Evolutionary conservation across 176 grass and related monocot species (phyloP), one percentile per base, ranked within the genome.

Genomic region (Guadua angustifolia): DNA sequence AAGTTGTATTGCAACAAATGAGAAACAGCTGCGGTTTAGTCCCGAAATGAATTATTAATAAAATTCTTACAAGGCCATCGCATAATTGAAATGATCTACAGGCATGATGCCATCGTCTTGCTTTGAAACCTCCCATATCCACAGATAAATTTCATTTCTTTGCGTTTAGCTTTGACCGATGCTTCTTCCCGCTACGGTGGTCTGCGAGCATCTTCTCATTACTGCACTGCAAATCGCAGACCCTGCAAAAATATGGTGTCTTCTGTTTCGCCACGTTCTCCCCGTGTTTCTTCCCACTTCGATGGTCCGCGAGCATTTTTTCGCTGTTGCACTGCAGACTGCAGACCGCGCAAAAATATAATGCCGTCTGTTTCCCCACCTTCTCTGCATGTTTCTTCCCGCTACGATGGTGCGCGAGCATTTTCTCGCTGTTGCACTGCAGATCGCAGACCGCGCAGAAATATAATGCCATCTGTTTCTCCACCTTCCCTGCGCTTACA

Each of bases 201-300:
- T 81, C 51, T 21, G 57, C 44, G 0, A 86, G 56, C 64, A 85
- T 77, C 24, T 75, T 80, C 49, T 73, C 59, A 19, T 35, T 66
- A 36, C 33, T 80, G 84, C 84, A 86, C 36, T 80, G 77, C 58
- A 80, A 22, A 24, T 74, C 66, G 69, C 84, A 86, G 47, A 72
- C 15, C 45, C 65, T 3, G 33, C 45, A 83, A n/a, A 50, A 39
- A 53, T 13, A 53, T 14, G 21, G 2, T 3, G 5, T 4, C 26
- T 73, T 47, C 71, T 35, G 64, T 19, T 19, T 66, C 33, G 16
- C 64, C 33, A 19, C 64, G 18, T 39, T 77, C 5, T 47, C 40
- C 66, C 25, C 0, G 77, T 63, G 66, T 22, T 44, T 83, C 69
- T 63, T 61, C 74, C 74, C 75, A 18, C 5, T 22, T 4, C 9